Base-by-base conservation (phyloP, 2,329 filamentous ascomycete genomes). In the Elsinoe perseae region DNA sequence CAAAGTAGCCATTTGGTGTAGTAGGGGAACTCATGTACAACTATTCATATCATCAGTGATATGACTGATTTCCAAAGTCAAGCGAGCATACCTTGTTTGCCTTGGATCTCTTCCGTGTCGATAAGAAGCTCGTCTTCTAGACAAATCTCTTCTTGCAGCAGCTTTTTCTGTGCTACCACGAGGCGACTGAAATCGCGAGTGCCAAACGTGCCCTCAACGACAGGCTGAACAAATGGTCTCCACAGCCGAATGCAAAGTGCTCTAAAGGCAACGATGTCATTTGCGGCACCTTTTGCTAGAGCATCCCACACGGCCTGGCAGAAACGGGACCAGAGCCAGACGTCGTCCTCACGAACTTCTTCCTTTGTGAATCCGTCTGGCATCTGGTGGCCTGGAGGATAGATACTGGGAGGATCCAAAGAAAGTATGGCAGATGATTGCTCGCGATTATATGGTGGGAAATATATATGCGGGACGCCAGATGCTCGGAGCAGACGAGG, bases 241-340 rank as follows among this genome's bases (percentile, higher is more conserved):
- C 93, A 98, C 18, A 97, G 79, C 42, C 84, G 81, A 50, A 81
- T 71, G 65, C 87, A 90, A 50, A 86, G 81, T 32, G 81, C 79
- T 2, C 76, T 78, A 62, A 95, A 90, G 9, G 81, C 80, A 1
- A 86, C 78, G 12, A 97, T 77, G 34, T 92, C 90, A 50, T 90
- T 83, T 0, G 86, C 86, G 2, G 89, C 89, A 46, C 89, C 83
- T 61, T 86, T 88, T 50, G 86, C 83, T 10, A 97, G 77, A 1
- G 91, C 84, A 67, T 98, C 93, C 77, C 95, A 93, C 12, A 95
- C 83, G 3, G 89, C 88, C 50, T 82, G 82, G 60, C 85, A 82
- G 74, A 95, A 97, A 43, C 89, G 84, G 12, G 82, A 75, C 86
- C 87, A 93, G 14, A 92, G 80, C 70, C 86, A 86, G 21, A 72